Conservation (phyloP, 257 asterid species). For the Perilla frutescens region DNA sequence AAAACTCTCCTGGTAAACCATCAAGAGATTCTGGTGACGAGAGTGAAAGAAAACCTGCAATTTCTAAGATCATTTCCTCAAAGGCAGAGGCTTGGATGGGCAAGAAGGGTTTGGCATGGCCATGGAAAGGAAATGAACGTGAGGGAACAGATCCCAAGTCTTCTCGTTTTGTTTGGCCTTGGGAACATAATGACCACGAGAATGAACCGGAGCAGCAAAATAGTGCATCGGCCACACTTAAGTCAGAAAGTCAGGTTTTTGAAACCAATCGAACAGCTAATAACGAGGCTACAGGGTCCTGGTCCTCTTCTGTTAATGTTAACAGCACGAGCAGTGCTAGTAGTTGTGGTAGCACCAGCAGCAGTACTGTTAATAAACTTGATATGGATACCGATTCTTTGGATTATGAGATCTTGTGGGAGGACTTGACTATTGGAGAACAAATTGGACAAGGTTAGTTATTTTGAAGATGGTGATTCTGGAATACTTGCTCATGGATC, state of each 20-base stretch:
- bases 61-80: slow-evolving; percentile 72
- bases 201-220: slow-evolving; percentile 52
- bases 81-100: slow-evolving; percentile 89
- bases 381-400: slow-evolving; percentile 73
- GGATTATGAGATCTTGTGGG: slow-evolving; percentile 94
- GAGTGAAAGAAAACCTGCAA: slow-evolving; percentile 65
- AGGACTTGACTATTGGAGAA: slow-evolving; percentile 90
- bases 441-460: slow-evolving; percentile 90
- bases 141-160: slow-evolving; percentile 64
- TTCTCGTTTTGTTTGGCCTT: slow-evolving; percentile 79
- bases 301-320: slow-evolving; percentile 76
- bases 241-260: slow-evolving; percentile 51
- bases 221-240: slow-evolving; percentile 42
- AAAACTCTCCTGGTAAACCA: slow-evolving; percentile 48
- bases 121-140: slow-evolving; percentile 78
- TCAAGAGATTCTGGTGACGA: slow-evolving; percentile 76
- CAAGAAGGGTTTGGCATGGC: slow-evolving; percentile 74
- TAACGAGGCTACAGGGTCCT: slow-evolving; percentile 71
- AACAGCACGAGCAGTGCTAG: slow-evolving; percentile 91
- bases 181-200: slow-evolving; percentile 68
- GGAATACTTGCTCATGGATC: slow-evolving; percentile 12
- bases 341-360: slow-evolving; percentile 82
- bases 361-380: slow-evolving; percentile 71
- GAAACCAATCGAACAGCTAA: slow-evolving; percentile 50
- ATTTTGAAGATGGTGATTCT: background rate